phyloP scores from a whole-genome alignment of 1,284 basidiomycete genomes.

The Lignosus rhinocerotis region DNA sequence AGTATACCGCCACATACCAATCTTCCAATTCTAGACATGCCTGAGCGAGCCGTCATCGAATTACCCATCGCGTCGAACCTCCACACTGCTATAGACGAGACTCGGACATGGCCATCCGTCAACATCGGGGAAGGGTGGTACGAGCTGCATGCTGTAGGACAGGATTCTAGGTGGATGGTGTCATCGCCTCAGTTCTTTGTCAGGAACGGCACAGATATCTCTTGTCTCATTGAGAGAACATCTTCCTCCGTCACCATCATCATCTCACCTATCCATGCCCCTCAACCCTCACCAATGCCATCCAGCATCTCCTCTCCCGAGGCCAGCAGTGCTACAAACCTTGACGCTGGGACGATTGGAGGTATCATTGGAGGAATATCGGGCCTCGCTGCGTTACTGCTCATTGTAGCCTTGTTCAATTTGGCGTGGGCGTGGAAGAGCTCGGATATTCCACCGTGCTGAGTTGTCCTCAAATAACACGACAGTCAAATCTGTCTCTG shows the following conservation, averaged over 20 bases:
- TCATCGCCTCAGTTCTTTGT: constrained; percentile 26
- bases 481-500: no score
- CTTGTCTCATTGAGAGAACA: constrained; percentile 18
- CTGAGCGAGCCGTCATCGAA: not conserved
- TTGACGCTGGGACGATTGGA: not conserved
- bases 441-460: no score
- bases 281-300: no score
- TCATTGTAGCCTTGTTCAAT: not conserved
- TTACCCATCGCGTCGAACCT: constrained; percentile 10
- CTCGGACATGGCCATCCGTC: constrained; percentile 25
- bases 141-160: constrained; percentile 13
- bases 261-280: no score
- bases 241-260: constrained; percentile 10
- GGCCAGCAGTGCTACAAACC: not conserved
- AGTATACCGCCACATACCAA: not conserved
- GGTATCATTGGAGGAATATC: not conserved
- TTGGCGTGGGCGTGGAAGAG: no score
- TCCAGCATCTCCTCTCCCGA: no score
- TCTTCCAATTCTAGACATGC: not conserved
- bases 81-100: constrained; percentile 7
- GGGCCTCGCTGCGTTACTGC: not conserved
- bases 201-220: constrained; percentile 22
- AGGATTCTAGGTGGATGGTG: not conserved
- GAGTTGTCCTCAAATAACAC: not conserved
- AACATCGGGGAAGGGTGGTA: constrained; percentile 30